These are phyloP conservation scores for Protomyces gravidus DNA, from an alignment of 1,139 yeast species.

Conservation along the genomic window DNA sequence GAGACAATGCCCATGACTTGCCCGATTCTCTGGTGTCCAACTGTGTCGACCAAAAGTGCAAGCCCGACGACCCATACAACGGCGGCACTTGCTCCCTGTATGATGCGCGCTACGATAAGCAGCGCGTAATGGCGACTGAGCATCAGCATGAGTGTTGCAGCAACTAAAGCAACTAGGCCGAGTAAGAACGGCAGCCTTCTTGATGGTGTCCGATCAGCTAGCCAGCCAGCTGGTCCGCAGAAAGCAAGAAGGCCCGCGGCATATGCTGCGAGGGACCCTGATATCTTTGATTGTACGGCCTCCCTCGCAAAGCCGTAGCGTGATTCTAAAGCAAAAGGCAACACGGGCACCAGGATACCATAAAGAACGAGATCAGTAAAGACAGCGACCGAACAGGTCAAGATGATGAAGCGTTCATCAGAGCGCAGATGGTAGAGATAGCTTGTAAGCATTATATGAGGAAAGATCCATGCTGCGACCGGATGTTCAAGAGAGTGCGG, in stretches of 20 bases:
- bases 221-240: slow-evolving; percentile 39
- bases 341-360: slow-evolving; percentile 40
- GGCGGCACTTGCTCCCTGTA: slow-evolving; percentile 43
- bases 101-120: slow-evolving; percentile 40
- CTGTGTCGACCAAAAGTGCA: slow-evolving; percentile 42
- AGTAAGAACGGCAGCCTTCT: slow-evolving; percentile 39
- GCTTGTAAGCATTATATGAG: not conserved
- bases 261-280: slow-evolving; percentile 40
- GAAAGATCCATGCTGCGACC: not conserved
- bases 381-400: slow-evolving; percentile 4
- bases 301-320: slow-evolving; percentile 38
- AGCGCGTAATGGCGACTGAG: slow-evolving; percentile 37
- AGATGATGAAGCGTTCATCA: slow-evolving; percentile 2
- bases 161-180: slow-evolving; percentile 40
- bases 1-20: slow-evolving; percentile 36
- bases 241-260: slow-evolving; percentile 41
- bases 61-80: slow-evolving; percentile 44
- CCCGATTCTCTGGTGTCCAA: slow-evolving; percentile 35
- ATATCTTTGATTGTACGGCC: slow-evolving; percentile 39
- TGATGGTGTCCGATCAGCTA: slow-evolving; percentile 37
- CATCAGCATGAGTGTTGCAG: slow-evolving; percentile 39
- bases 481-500: too few relatives aligned
- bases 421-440: slow-evolving; percentile 35
- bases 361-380: slow-evolving; percentile 26
- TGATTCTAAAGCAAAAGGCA: slow-evolving; percentile 40